Conservation (phyloP, 2,329 filamentous ascomycete species). For the Ascochyta fabae region DNA sequence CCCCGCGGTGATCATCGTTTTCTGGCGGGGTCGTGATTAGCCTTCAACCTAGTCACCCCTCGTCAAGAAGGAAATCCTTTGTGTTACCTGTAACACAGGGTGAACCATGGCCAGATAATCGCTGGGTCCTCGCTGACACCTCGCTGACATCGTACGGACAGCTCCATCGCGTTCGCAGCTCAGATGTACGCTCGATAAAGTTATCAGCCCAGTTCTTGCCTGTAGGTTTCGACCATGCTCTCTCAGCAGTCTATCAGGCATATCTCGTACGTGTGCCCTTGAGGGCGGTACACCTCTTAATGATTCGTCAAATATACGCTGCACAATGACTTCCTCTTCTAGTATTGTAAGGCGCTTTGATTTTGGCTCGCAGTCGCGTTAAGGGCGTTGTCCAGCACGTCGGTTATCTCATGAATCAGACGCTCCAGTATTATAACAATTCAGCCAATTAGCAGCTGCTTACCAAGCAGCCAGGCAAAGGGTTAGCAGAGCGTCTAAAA, state of each 20-base stretch:
- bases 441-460: too few relatives aligned
- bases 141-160: constrained; percentile 20
- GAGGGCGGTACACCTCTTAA: constrained; percentile 3
- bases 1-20: too few relatives aligned
- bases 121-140: constrained; percentile 14
- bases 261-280: constrained; percentile 20
- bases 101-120: constrained; percentile 13
- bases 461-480: too few relatives aligned
- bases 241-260: constrained; percentile 17
- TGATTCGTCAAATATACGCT: constrained; percentile 5
- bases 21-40: constrained; percentile 30
- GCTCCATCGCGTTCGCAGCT: constrained; percentile 16
- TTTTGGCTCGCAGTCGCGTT: background rate
- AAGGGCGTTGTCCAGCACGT: too few relatives aligned
- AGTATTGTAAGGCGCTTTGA: background rate
- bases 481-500: too few relatives aligned
- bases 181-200: constrained; percentile 20
- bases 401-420: too few relatives aligned
- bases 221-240: constrained; percentile 11
- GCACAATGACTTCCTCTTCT: constrained; percentile 13
- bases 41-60: constrained; percentile 24
- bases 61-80: constrained; percentile 19
- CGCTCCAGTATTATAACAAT: too few relatives aligned
- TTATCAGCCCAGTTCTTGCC: constrained; percentile 22
- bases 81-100: constrained; percentile 1